Conservation (phyloP, 441 rosid species). For the Hura crepitans region DNA sequence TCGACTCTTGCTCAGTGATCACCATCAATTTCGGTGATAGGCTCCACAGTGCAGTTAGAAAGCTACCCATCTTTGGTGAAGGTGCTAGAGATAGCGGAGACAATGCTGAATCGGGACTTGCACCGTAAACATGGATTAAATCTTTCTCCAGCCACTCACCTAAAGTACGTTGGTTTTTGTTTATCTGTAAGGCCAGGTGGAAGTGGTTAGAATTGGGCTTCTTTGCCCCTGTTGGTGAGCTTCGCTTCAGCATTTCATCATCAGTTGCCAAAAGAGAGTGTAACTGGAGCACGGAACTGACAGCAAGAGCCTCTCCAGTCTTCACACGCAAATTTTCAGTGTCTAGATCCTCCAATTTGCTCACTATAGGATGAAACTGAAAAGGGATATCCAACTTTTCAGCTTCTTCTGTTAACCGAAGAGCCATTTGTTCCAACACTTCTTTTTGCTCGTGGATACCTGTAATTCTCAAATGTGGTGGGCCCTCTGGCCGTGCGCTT, state of each 20-base stretch:
- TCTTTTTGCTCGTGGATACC: slow-evolving; percentile 61
- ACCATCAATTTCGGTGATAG: slow-evolving; percentile 83
- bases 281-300: slow-evolving; percentile 61
- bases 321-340: slow-evolving; percentile 51
- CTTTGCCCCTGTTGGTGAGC: slow-evolving; percentile 38
- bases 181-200: slow-evolving; percentile 37
- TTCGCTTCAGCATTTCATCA: slow-evolving; percentile 39
- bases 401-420: slow-evolving; percentile 53
- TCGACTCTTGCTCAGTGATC: slow-evolving; percentile 84
- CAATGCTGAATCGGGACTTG: slow-evolving; percentile 50
- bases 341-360: slow-evolving; percentile 57
- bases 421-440: slow-evolving; percentile 62
- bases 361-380: slow-evolving; percentile 53
- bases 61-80: slow-evolving; percentile 55
- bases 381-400: slow-evolving; percentile 64
- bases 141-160: slow-evolving; percentile 73
- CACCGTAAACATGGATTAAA: slow-evolving; percentile 25
- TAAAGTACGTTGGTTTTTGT: slow-evolving; percentile 41
- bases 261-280: slow-evolving; percentile 55
- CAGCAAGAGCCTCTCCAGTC: slow-evolving; percentile 72
- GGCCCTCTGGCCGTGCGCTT: slow-evolving; percentile 59
- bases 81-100: slow-evolving; percentile 43
- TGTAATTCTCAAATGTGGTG: slow-evolving; percentile 68
- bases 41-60: slow-evolving; percentile 60
- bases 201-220: slow-evolving; percentile 28